Percentiles rank a stretch among this genome's conserved stretches.
Conservation (phyloP, 208 protist genomes). For the Trypanosoma avium region DNA sequence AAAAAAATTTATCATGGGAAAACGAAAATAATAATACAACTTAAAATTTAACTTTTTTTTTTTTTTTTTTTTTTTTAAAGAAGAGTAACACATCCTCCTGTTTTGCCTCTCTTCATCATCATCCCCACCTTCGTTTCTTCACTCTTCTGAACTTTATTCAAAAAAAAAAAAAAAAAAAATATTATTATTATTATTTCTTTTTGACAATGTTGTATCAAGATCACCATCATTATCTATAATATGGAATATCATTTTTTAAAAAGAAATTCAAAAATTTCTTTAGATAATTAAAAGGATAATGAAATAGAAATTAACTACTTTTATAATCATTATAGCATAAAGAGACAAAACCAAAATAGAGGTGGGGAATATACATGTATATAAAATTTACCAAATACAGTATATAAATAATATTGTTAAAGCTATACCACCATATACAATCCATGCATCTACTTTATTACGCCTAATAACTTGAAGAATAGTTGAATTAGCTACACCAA, state of each 20-base stretch:
- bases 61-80: conserved; percentile 4
- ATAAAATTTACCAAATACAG: conserved; percentile 42
- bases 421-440: conserved; percentile 71
- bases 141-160: too few relatives aligned
- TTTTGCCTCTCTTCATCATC: too few relatives aligned
- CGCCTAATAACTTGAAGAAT: conserved; percentile 77
- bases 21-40: not conserved
- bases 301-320: too few relatives aligned
- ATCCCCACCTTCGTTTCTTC: too few relatives aligned
- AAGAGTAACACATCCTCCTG: too few relatives aligned
- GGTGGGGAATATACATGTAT: conserved; percentile 16
- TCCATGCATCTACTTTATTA: conserved; percentile 79
- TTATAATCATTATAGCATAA: too few relatives aligned
- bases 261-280: too few relatives aligned
- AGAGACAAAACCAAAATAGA: too few relatives aligned
- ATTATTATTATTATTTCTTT: not conserved
- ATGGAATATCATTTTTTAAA: too few relatives aligned
- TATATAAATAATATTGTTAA: conserved; percentile 71
- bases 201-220: too few relatives aligned
- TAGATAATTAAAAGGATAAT: too few relatives aligned
- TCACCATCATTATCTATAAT: not conserved
- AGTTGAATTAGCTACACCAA: conserved; percentile 79
- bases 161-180: not conserved
- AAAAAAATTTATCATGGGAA: not conserved
- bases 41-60: not conserved